Evolutionary conservation across 495 filamentous ascomycete species (phyloP).

Genomic region (Achaetomiella virescens): DNA sequence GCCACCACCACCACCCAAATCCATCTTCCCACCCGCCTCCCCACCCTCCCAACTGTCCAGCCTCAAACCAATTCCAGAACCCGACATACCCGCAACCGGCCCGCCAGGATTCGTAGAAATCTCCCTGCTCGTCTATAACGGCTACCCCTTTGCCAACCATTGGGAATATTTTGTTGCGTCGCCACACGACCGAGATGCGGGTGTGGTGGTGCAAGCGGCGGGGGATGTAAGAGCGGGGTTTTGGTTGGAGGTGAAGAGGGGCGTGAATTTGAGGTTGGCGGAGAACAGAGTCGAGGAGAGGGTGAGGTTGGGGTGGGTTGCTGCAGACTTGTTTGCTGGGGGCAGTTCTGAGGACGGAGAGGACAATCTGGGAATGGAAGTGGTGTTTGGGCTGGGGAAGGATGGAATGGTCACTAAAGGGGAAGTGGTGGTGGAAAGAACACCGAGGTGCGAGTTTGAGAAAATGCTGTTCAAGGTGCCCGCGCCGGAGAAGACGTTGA

Average conservation of each 20-base stretch:
- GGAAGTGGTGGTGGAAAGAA: not conserved
- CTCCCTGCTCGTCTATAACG: conserved; percentile 13
- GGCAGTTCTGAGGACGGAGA: not conserved
- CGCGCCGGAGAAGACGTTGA: conserved; percentile 11
- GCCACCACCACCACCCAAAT: not conserved
- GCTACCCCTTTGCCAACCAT: conserved; percentile 13
- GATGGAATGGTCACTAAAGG: not conserved
- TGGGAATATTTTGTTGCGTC: conserved; percentile 12
- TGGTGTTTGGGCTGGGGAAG: not conserved
- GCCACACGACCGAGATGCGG: not conserved
- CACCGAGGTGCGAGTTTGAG: conserved; percentile 8
- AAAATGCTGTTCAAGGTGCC: conserved; percentile 4
- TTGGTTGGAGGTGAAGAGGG: conserved; percentile 7
- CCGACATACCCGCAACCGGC: not conserved
- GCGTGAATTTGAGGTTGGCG: not conserved
- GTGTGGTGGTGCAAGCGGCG: conserved; percentile 1
- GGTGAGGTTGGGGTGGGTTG: conserved; percentile 7
- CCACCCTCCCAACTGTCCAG: not conserved
- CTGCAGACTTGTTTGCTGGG: not conserved
- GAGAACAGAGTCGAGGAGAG: not conserved
- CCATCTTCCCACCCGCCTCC: not conserved
- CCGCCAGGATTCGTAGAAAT: not conserved
- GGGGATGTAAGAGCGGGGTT: conserved; percentile 6
- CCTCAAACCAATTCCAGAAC: not conserved
- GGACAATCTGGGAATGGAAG: not conserved